Conservation (phyloP, 139 green algal species). For the Chlorella sp. region DNA sequence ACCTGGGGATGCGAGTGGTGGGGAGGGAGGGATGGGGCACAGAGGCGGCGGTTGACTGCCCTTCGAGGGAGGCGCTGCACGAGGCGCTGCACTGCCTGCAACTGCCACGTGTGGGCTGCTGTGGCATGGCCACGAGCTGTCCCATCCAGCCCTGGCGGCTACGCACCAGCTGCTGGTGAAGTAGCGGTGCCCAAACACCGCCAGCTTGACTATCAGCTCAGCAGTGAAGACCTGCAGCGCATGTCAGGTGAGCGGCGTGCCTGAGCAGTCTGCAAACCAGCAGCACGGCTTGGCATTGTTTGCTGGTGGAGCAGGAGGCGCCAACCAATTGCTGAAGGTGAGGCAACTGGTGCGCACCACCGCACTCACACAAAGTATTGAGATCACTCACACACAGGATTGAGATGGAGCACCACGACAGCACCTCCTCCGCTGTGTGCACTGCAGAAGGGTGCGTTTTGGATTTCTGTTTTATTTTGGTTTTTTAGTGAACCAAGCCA, state of each 20-base stretch:
- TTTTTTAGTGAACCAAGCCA: background rate
- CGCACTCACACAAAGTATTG: too few species aligned
- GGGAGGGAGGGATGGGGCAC: background rate
- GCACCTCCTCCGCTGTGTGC: slow-evolving; percentile 26
- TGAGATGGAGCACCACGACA: slow-evolving; percentile 20
- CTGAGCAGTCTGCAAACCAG: background rate
- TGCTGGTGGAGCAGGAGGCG: background rate
- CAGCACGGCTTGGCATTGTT: too few species aligned
- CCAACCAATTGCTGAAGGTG: too few species aligned
- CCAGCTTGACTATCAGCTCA: slow-evolving; percentile 33
- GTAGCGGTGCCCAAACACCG: slow-evolving; percentile 34
- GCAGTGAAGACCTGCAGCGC: slow-evolving; percentile 2
- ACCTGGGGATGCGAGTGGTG: background rate
- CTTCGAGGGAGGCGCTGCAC: too few species aligned
- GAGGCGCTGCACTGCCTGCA: background rate
- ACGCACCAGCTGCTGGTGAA: slow-evolving; percentile 29
- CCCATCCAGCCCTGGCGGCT: background rate
- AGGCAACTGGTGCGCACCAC: background rate
- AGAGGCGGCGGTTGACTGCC: background rate
- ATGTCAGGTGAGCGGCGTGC: background rate
- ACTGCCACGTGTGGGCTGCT: background rate
- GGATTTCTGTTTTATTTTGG: too few species aligned
- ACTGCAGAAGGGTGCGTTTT: slow-evolving; percentile 6
- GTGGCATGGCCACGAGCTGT: too few species aligned
- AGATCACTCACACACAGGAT: slow-evolving; percentile 1